Percentiles rank a stretch among this genome's conserved stretches.
phyloP scores from a whole-genome alignment of 352 stramenopile genomes.

The Globisporangium heterothallicum region DNA sequence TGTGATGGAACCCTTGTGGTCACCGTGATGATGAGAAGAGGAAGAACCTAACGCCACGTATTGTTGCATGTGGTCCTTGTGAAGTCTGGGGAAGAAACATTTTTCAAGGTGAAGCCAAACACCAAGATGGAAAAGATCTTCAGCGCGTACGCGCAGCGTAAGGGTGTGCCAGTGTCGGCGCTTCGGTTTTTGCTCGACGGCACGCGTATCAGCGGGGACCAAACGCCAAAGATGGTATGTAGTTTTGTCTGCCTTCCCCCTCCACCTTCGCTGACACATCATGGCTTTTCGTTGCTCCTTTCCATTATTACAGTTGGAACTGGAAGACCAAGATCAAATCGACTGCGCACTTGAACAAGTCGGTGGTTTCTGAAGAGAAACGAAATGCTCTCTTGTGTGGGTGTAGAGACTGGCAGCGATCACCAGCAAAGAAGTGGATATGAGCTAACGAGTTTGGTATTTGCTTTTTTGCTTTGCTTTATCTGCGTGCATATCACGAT shows the following conservation, averaged over 20 bases:
- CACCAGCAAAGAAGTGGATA: slow-evolving; percentile 3
- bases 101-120: slow-evolving; percentile 99
- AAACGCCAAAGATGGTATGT: slow-evolving; percentile 91
- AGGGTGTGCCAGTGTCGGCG: slow-evolving; percentile 85
- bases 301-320: slow-evolving; percentile 65
- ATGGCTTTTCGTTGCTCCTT: too few relatives aligned
- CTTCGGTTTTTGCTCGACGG: slow-evolving; percentile 96
- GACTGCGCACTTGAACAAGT: slow-evolving; percentile 93
- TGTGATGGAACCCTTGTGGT: too few relatives aligned
- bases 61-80: neutral
- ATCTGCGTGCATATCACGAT: too few relatives aligned
- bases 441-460: too few relatives aligned
- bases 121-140: slow-evolving; percentile 99
- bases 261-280: too few relatives aligned
- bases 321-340: slow-evolving; percentile 98
- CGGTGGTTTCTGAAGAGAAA: slow-evolving; percentile 56
- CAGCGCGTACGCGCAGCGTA: slow-evolving; percentile 93
- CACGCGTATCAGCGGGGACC: slow-evolving; percentile 91
- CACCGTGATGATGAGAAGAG: too few relatives aligned
- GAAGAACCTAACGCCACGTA: too few relatives aligned
- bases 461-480: too few relatives aligned
- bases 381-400: neutral
- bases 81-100: slow-evolving; percentile 93
- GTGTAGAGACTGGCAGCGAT: neutral
- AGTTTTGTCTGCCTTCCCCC: neutral